phyloP scores from a whole-genome alignment of 1,284 basidiomycete species.

The Marasmius sp. region DNA sequence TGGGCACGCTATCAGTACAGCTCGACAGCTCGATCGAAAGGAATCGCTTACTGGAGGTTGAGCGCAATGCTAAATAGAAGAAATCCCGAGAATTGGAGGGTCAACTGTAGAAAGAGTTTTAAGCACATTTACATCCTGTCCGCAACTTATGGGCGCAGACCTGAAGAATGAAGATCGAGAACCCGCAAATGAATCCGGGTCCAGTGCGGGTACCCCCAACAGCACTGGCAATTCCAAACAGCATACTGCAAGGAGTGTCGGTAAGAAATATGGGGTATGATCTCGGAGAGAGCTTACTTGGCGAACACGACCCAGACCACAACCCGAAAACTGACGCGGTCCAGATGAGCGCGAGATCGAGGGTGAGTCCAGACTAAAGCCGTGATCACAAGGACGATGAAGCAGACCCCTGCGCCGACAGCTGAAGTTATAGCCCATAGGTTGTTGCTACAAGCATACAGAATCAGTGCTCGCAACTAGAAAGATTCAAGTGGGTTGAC shows the following conservation, averaged over 20 bases:
- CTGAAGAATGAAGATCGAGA: slow-evolving; percentile 21
- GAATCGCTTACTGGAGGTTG: slow-evolving; percentile 19
- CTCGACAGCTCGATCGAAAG: neutral
- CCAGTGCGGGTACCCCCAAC: slow-evolving; percentile 16
- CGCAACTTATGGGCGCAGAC: slow-evolving; percentile 3
- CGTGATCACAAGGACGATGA: slow-evolving; percentile 18
- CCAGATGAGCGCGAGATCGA: slow-evolving; percentile 15
- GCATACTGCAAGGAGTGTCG: slow-evolving; percentile 13
- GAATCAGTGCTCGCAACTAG: neutral
- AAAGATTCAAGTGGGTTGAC: slow-evolving; percentile 3
- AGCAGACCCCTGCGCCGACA: slow-evolving; percentile 20
- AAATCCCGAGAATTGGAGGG: slow-evolving; percentile 20
- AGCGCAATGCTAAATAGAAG: slow-evolving; percentile 18
- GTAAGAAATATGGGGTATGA: neutral
- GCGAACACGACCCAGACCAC: slow-evolving; percentile 17
- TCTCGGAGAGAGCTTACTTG: slow-evolving; percentile 14
- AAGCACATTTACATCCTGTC: neutral
- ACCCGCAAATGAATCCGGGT: slow-evolving; percentile 17
- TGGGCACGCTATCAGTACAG: neutral
- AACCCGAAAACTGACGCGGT: slow-evolving; percentile 21
- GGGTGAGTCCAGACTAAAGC: slow-evolving; percentile 16
- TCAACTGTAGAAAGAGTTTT: slow-evolving; percentile 10
- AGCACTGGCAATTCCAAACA: slow-evolving; percentile 19
- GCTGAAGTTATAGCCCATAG: slow-evolving; percentile 19
- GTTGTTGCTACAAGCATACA: slow-evolving; percentile 12